These are phyloP conservation scores for Trichoderma reesei DNA, from an alignment of 495 filamentous ascomycete genomes.

Conservation along the genomic window DNA sequence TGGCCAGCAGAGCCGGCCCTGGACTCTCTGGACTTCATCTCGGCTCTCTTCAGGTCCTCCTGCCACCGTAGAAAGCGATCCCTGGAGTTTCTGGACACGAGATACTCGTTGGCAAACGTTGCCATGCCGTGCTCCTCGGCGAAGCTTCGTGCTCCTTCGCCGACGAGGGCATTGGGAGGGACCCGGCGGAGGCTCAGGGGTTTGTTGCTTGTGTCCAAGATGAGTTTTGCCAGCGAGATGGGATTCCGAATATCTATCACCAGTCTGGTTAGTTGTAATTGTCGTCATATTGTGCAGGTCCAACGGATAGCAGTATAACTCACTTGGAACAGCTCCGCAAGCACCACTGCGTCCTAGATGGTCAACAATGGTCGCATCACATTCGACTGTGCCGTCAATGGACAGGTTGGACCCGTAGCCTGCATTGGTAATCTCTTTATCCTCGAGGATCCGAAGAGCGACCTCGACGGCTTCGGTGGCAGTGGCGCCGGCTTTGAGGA, in stretches of 20 bases:
- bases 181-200: slow-evolving; percentile 74
- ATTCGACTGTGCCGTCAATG: slow-evolving; percentile 82
- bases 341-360: slow-evolving; percentile 85
- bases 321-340: slow-evolving; percentile 81
- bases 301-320: slow-evolving; percentile 24
- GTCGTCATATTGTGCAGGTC: background rate
- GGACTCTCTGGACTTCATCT: slow-evolving; percentile 16
- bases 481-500: slow-evolving; percentile 65
- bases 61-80: slow-evolving; percentile 71
- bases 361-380: slow-evolving; percentile 87
- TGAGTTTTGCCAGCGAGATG: slow-evolving; percentile 70
- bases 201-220: slow-evolving; percentile 64
- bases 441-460: slow-evolving; percentile 77
- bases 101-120: slow-evolving; percentile 55
- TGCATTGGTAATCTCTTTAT: slow-evolving; percentile 90
- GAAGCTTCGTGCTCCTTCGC: slow-evolving; percentile 73
- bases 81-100: slow-evolving; percentile 64
- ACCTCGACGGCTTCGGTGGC: slow-evolving; percentile 89
- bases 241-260: slow-evolving; percentile 79
- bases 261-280: slow-evolving; percentile 3
- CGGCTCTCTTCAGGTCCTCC: slow-evolving; percentile 56
- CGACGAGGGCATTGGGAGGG: slow-evolving; percentile 85
- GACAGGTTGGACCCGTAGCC: slow-evolving; percentile 94
- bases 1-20: slow-evolving; percentile 6
- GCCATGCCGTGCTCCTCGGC: slow-evolving; percentile 66